A percentile compares a stretch with the other conserved stretches of the same genome.
phyloP scores from a whole-genome alignment of 495 filamentous ascomycete species.

The Aspergillus incahuasiensis region DNA sequence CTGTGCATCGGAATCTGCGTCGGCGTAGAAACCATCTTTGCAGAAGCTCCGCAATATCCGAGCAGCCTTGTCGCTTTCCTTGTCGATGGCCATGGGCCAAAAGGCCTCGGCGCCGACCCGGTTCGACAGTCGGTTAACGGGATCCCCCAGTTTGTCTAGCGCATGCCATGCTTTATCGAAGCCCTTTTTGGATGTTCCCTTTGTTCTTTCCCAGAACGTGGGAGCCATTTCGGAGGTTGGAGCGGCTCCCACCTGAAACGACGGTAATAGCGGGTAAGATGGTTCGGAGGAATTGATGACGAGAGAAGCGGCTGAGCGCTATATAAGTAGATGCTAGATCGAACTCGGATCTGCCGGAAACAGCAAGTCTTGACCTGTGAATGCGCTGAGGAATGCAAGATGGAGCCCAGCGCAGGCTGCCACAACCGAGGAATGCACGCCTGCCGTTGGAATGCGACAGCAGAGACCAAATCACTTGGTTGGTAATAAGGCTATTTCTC shows the following conservation, averaged over 20 bases:
- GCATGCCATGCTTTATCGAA: conserved; percentile 52
- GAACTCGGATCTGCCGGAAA: conserved; percentile 13
- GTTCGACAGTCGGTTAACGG: conserved; percentile 72
- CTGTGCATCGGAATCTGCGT: conserved; percentile 26
- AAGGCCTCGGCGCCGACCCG: conserved; percentile 72
- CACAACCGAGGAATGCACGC: conserved; percentile 21
- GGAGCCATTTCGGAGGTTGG: conserved; percentile 28
- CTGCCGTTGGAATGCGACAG: conserved; percentile 10
- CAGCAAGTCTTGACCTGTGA: conserved; percentile 14
- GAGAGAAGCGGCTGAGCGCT: neutral
- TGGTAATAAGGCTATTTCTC: neutral
- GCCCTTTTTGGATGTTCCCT: conserved; percentile 46
- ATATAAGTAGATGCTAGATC: conserved; percentile 6
- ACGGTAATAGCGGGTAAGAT: neutral
- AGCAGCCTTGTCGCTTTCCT: conserved; percentile 78
- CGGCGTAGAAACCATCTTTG: conserved; percentile 62
- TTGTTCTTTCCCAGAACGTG: conserved; percentile 37
- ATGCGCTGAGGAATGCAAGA: conserved; percentile 17
- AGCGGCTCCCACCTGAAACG: neutral
- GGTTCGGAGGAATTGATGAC: neutral
- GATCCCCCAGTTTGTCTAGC: conserved; percentile 54
- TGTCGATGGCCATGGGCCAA: conserved; percentile 75
- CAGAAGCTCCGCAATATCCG: conserved; percentile 76
- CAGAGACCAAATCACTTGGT: conserved; percentile 1
- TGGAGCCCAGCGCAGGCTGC: conserved; percentile 7